Evolutionary conservation across 2,329 filamentous ascomycete genomes (phyloP), one percentile per base, ranked within the genome.

Genomic region (Lizonia empirigonia): DNA sequence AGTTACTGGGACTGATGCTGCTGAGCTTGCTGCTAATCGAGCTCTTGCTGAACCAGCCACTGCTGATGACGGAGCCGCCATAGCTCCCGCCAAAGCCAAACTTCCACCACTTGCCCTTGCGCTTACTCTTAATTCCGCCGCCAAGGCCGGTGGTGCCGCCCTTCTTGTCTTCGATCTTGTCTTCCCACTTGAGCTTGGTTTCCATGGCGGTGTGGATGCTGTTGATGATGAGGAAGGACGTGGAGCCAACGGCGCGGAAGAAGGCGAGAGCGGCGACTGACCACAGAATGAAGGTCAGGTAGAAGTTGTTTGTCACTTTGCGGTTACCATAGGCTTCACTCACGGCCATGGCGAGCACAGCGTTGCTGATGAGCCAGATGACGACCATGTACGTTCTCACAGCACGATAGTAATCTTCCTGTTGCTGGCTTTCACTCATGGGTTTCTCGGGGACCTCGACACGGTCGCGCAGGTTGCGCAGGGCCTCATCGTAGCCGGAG

Each of bases 361-460:
- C 91, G 72, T 99, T 99, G 64, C 86, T 85, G 27, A 95, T 82
- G 83, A 99, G 91, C 94, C 94, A 99, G 37, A 87, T 82, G 34
- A 96, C 86, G 10, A 99, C 94, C 87, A 99, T 95, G 85, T 99
- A 99, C 0, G 94, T 99, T 46, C 94, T 86, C 44, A 99, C 94
- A 32, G 88, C 90, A 73, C 92, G 90, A 82, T 99, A 99, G 82
- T 99, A 99, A 76, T 99, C 94, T 74, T 99, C 94, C 74, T 99
- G 94, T 75, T 91, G 77, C 76, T 97, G 94, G 0, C 84, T 80
- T 64, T 97, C 93, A 34, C 83, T 86, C 13, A 85, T 64, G 0
- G 78, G 74, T 0, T 82, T 73, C 10, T 75, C 71, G 9, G 88
- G 80, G 0, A 97, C 93, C 71, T 96, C 91, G 64, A 99, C 81